Base-by-base conservation (phyloP, 352 stramenopile genomes). In the Phytopythium helicoides region DNA sequence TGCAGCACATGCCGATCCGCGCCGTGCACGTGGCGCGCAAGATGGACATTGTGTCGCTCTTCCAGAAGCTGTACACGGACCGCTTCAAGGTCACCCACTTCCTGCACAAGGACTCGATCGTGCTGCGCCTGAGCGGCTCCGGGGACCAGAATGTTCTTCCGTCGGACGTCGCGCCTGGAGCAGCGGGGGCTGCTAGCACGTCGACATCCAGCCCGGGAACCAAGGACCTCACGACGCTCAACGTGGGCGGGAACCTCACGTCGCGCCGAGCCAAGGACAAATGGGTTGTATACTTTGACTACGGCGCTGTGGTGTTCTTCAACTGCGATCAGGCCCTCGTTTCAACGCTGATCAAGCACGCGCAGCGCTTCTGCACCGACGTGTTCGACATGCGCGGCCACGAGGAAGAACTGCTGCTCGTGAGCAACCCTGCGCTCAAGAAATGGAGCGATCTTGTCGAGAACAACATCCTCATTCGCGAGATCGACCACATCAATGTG, bases 261-360 rank as follows among this genome's bases (percentile, higher is more conserved):
- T 89, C 76, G 23, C 68, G 80, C 54, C 81, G 84, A 18, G 93
- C 90, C 18, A 88, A 83, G 36, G 93, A 98, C 69, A 92, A 88
- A 61, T 97, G 86, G 81, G 78, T 95, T 41, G 89, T 97, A 23
- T 92, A 96, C 63, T 97, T 97, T 66, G 84, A 96, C 69, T 97
- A 96, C 52, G 89, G 89, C 52, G 87, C 88, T 28, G 81, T 95
- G n/a, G 87, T 97, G 42, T 97, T 97, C 67, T 94, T 97, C 59
- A 95, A 97, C 60, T 95, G 86, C 60, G 84, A 94, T 28, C 78
- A 90, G 55, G 64, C 75, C 4, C 73, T 92, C 44, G 71, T 87
- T 28, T 76, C 67, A 18, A 93, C 77, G 46, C 58, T 93, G 15
- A 83, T 82, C 36, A 88, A 89, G 44, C 81, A 91, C 52, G 78